Conservation (phyloP, 371 early-diverging fungal species). For the Mortierella sp. region DNA sequence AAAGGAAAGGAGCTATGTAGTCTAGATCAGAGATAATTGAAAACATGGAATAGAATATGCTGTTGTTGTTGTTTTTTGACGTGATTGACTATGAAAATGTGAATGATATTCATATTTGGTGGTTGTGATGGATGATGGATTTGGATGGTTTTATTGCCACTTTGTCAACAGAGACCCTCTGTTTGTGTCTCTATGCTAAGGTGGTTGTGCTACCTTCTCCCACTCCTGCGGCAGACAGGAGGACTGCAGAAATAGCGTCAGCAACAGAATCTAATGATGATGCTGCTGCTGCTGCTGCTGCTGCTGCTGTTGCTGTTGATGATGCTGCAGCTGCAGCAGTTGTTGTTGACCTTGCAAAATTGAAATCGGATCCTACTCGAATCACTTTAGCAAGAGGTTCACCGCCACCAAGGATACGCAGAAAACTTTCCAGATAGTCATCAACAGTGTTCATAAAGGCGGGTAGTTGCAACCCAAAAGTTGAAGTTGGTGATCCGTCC, state of each 20-base stretch:
- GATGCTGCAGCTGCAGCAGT: conserved; percentile 10
- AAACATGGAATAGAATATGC: not conserved
- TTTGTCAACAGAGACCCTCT: not conserved
- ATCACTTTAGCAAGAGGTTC: conserved; percentile 41
- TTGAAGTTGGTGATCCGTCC: conserved; percentile 47
- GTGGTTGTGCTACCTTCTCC: not conserved
- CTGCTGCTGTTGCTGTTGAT: not conserved
- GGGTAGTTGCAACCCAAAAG: conserved; percentile 46
- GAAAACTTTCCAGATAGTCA: conserved; percentile 18
- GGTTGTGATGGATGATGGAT: not conserved
- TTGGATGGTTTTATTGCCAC: not conserved
- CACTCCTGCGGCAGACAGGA: conserved; percentile 15
- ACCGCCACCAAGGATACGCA: conserved; percentile 42
- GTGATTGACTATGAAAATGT: too few species aligned
- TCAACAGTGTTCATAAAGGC: conserved; percentile 33
- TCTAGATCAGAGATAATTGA: not conserved
- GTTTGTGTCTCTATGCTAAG: not conserved
- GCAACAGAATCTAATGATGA: conserved; percentile 6
- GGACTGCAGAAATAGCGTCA: conserved; percentile 28
- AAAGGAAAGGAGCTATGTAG: not conserved
- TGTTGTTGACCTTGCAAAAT: not conserved
- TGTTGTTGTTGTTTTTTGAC: too few species aligned
- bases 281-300: not conserved
- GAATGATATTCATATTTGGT: not conserved
- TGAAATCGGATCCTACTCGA: conserved; percentile 23